Base-by-base conservation (phyloP, 352 stramenopile species). In the Pythium aphanidermatum region DNA sequence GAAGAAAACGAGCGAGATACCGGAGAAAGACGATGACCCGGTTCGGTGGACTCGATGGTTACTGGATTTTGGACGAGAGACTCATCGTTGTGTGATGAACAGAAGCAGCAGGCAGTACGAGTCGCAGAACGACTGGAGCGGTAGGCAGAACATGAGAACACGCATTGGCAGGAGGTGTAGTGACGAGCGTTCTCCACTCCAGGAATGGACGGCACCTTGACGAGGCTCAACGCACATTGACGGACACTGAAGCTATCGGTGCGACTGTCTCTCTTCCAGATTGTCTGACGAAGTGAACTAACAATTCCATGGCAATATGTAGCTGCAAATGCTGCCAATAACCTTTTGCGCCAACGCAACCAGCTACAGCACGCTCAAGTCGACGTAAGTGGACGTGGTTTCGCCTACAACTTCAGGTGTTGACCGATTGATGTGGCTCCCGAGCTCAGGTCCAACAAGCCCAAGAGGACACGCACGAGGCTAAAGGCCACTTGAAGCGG, bases 191-290 rank as follows among this genome's bases (percentile, higher is more conserved):
- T 29, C 23, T 53, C n/a, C 7, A n/a, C 25, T n/a, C n/a, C n/a
- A 88, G 76, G 46, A 86, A 67, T 51, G 74, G 69, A 16, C 63
- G 70, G n/a, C 77, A 89, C 56, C 50, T 89, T 20, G 68, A 85
- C 25, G 74, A 85, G 55, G 74, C 74, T 0, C 74, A 89, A 28
- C 71, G 74, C 16, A 89, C 74, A n/a, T 46, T 89, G 2, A 74
- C 74, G 5, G 67, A 86, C 35, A 89, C 77, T 0, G 77, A 89
- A 55, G 63, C 70, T 0, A 81, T 86, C 23, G 77, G 77, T 89
- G 46, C 30, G 58, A 19, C n/a, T 46, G 19, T 25, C 25, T 33
- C 19, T 8, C 20, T 19, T 17, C n/a, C 3, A 13, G 29, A 20
- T 25, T 37, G 26, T 27, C 27, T 27, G 14, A 12, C 14, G 27